phyloP scores from a whole-genome alignment of 2,329 filamentous ascomycete genomes.

The Aspergillus pseudoterreus region DNA sequence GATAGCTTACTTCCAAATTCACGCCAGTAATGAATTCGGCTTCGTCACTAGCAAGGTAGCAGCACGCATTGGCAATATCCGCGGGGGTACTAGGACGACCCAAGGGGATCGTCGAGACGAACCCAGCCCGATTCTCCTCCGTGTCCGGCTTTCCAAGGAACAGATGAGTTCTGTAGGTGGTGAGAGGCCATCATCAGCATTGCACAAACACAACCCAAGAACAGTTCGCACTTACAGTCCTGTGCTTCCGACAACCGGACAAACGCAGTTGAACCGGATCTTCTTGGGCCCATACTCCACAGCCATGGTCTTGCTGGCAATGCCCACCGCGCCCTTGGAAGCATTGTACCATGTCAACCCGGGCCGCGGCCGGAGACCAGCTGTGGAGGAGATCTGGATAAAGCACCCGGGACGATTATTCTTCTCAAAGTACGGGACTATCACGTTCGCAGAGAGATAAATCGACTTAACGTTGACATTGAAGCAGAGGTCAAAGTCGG shows the following conservation, averaged over 20 bases:
- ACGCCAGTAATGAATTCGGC: conserved; percentile 66
- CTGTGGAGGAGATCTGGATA: conserved; percentile 40
- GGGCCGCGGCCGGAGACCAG: conserved; percentile 34
- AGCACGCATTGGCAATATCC: conserved; percentile 65
- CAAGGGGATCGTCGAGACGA: conserved; percentile 35
- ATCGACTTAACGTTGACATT: conserved; percentile 41
- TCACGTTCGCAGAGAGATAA: conserved; percentile 29
- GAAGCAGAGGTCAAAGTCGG: conserved; percentile 38
- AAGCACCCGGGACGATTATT: conserved; percentile 33
- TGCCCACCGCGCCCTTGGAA: conserved; percentile 38
- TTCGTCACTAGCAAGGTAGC: conserved; percentile 66
- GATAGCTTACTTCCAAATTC: conserved; percentile 53
- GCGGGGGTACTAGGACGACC: conserved; percentile 34
- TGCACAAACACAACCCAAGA: not conserved
- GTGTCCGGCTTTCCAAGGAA: conserved; percentile 42
- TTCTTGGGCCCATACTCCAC: conserved; percentile 22
- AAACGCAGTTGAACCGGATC: conserved; percentile 24
- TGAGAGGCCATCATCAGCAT: conserved; percentile 18
- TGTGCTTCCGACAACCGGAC: conserved; percentile 22
- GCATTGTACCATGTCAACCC: conserved; percentile 43
- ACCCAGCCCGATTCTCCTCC: conserved; percentile 35
- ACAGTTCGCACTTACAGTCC: conserved; percentile 14
- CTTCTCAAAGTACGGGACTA: conserved; percentile 35
- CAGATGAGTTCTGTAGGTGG: conserved; percentile 55
- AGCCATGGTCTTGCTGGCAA: conserved; percentile 24